phyloP scores from a whole-genome alignment of 306 rosid species.

The Corylus heterophylla region DNA sequence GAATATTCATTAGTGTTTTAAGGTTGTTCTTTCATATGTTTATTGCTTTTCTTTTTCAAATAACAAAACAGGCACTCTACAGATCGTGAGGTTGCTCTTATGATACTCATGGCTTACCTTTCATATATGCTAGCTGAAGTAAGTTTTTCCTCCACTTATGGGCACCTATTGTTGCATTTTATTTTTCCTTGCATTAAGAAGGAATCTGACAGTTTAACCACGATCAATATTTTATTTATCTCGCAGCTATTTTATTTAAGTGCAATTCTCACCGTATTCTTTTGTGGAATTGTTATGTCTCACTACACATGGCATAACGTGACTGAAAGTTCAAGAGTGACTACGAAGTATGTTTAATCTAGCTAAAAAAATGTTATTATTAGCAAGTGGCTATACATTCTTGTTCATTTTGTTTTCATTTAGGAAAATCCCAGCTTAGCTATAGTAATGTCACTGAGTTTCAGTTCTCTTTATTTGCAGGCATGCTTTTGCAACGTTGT shows the following conservation, averaged over 20 bases:
- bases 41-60: conserved; percentile 3
- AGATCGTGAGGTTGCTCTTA: conserved; percentile 93
- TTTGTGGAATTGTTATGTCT: conserved; percentile 98
- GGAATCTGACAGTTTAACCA: conserved; percentile 13
- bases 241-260: conserved; percentile 87
- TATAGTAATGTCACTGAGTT: conserved; percentile 7
- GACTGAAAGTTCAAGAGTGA: conserved; percentile 91
- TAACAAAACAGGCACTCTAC: conserved; percentile 72
- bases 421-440: not conserved
- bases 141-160: conserved; percentile 29
- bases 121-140: conserved; percentile 94
- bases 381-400: conserved; percentile 11
- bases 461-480: conserved; percentile 45
- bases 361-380: not conserved
- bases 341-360: conserved; percentile 76
- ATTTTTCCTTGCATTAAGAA: not conserved
- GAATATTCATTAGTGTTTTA: not conserved
- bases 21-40: not conserved
- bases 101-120: conserved; percentile 98
- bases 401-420: conserved; percentile 13
- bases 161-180: not conserved
- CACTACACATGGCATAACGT: conserved; percentile 99
- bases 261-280: conserved; percentile 96
- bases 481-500: conserved; percentile 90
- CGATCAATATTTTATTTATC: conserved; percentile 11